Conservation (phyloP, 345 rosid genomes). For the Gossypium ekmanianum region DNA sequence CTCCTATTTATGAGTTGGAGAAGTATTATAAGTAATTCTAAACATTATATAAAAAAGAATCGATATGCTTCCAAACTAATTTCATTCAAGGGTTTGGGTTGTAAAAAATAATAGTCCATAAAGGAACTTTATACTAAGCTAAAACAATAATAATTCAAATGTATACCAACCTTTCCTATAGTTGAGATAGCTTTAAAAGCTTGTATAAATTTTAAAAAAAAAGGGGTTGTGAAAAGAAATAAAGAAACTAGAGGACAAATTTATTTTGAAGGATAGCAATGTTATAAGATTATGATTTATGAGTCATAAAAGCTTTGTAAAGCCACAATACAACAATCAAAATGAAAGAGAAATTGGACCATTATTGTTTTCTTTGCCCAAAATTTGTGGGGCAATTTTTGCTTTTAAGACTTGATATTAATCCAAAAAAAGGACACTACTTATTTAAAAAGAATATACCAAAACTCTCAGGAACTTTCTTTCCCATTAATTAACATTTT, state of each 20-base stretch:
- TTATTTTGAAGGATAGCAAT: not conserved
- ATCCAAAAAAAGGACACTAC: not conserved
- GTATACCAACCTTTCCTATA: not conserved
- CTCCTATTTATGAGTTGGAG: too few relatives aligned
- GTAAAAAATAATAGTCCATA: not conserved
- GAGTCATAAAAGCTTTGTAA: conserved; percentile 7
- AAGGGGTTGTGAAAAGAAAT: not conserved
- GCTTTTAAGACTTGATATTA: not conserved
- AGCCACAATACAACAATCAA: not conserved
- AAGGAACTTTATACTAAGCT: not conserved
- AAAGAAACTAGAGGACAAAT: not conserved
- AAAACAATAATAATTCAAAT: not conserved
- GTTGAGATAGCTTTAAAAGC: not conserved
- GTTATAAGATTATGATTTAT: not conserved
- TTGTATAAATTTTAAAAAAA: not conserved
- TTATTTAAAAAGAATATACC: conserved; percentile 16
- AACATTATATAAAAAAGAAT: too few relatives aligned
- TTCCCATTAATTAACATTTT: too few relatives aligned
- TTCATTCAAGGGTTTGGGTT: too few relatives aligned
- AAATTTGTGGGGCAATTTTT: not conserved
- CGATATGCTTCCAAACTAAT: too few relatives aligned
- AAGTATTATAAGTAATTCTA: fast-evolving
- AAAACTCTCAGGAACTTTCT: too few relatives aligned
- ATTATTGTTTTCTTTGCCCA: not conserved
- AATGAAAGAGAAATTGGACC: not conserved